Conservation (phyloP, 257 asterid genomes). For the Hygrophila difformis region DNA sequence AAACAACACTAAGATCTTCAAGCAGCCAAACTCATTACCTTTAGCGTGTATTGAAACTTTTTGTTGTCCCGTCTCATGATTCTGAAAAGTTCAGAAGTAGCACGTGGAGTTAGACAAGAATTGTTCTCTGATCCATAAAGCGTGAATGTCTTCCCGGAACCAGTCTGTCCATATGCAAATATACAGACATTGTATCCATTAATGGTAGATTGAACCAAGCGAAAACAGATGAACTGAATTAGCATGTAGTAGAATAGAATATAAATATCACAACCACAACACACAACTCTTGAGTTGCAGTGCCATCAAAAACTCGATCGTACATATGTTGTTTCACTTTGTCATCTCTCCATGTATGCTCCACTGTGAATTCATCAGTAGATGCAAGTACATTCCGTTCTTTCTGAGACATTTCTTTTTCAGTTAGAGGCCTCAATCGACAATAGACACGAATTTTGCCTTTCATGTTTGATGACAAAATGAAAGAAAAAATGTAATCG, state of each 20-base stretch:
- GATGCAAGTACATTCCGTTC: constrained; percentile 51
- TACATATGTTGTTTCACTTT: too few relatives aligned
- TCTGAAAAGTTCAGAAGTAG: constrained; percentile 74
- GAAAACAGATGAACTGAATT: constrained; percentile 5
- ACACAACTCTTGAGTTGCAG: constrained; percentile 69
- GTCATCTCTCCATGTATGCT: constrained; percentile 88
- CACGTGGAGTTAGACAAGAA: constrained; percentile 95
- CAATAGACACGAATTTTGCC: constrained; percentile 95
- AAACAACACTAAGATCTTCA: constrained; percentile 6
- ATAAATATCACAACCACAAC: constrained; percentile 42
- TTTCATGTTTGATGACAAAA: constrained; percentile 78
- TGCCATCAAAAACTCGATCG: constrained; percentile 86
- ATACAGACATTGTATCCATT: constrained; percentile 96
- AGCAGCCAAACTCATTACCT: constrained; percentile 43
- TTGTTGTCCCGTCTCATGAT: constrained; percentile 67
- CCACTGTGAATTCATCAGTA: constrained; percentile 82
- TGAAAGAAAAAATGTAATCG: too few relatives aligned
- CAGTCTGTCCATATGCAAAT: too few relatives aligned
- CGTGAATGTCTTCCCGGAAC: constrained; percentile 95
- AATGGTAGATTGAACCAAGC: constrained; percentile 87
- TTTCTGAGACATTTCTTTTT: constrained; percentile 57
- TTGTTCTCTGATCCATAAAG: constrained; percentile 78
- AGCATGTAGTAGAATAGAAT: constrained; percentile 10
- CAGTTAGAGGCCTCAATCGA: constrained; percentile 83
- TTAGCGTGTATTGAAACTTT: constrained; percentile 62